Evolutionary conservation across 768 basidiomycete genomes (phyloP).

Genomic region (Psilocybe cyanescens): DNA sequence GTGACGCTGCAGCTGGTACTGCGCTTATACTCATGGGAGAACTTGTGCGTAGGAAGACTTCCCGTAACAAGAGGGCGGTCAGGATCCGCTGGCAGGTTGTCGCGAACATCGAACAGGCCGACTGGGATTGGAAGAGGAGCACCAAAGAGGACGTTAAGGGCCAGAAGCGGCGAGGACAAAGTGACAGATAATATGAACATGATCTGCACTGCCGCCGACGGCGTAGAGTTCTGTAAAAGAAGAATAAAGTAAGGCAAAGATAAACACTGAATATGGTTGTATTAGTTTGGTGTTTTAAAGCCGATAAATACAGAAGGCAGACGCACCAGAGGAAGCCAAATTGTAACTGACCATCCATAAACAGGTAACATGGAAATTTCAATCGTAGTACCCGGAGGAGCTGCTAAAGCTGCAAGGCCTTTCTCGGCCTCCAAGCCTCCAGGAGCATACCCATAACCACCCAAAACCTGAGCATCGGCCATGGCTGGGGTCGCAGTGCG

Average conservation of each 20-base stretch:
- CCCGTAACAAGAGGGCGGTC: conserved; percentile 48
- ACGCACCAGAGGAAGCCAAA: conserved; percentile 75
- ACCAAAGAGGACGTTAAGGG: conserved; percentile 56
- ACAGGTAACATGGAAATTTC: conserved; percentile 60
- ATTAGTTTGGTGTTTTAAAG: not conserved
- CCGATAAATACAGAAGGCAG: not conserved
- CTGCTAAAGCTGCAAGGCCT: conserved; percentile 48
- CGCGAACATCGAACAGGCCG: conserved; percentile 60
- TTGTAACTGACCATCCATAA: conserved; percentile 66
- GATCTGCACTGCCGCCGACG: conserved; percentile 45
- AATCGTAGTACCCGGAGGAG: conserved; percentile 44
- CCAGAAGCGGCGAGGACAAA: conserved; percentile 68
- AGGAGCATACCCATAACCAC: conserved; percentile 68
- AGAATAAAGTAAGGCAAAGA: conserved; percentile 65
- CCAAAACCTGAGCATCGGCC: conserved; percentile 63
- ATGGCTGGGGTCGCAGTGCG: conserved; percentile 57
- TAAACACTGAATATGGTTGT: conserved; percentile 44
- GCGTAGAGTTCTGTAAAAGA: conserved; percentile 38
- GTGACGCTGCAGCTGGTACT: conserved; percentile 67
- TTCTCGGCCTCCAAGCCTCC: conserved; percentile 53
- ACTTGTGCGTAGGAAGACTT: conserved; percentile 42
- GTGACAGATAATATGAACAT: conserved; percentile 68
- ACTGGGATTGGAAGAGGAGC: conserved; percentile 70
- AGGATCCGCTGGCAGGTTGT: conserved; percentile 43
- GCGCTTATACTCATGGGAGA: conserved; percentile 63